Evolutionary conservation across 2,329 filamentous ascomycete genomes (phyloP).

Genomic region (Ophiostoma australiae): DNA sequence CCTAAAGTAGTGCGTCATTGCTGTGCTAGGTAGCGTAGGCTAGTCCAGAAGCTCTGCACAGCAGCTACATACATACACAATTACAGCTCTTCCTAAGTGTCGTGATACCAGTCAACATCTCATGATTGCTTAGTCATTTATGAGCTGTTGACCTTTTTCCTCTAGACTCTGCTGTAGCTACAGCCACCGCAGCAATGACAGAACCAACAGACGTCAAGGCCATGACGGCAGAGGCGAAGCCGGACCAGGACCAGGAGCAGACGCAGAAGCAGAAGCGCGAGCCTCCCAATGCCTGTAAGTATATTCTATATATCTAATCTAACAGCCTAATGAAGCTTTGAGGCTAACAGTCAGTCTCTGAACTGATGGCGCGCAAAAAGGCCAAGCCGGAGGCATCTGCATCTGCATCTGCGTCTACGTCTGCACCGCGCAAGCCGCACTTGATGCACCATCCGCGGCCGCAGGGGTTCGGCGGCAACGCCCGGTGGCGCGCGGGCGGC

Average conservation of each 20-base stretch:
- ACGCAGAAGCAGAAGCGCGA: background rate
- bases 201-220: background rate
- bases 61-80: background rate
- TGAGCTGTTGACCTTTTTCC: too few species aligned
- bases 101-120: background rate
- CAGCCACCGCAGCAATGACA: background rate
- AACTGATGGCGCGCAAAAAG: constrained; percentile 7
- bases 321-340: too few species aligned
- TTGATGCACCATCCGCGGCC: background rate
- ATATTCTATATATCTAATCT: too few species aligned
- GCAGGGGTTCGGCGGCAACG: background rate
- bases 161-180: too few species aligned
- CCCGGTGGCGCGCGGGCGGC: background rate
- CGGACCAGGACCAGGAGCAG: background rate
- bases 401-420: background rate
- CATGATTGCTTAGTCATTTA: background rate
- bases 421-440: background rate
- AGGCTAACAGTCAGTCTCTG: background rate
- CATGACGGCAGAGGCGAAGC: background rate
- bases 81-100: background rate
- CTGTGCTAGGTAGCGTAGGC: background rate
- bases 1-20: background rate
- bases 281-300: constrained; percentile 6
- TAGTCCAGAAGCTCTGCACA: too few species aligned
- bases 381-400: background rate